These are phyloP conservation scores for Rhodotorula sp. DNA, from an alignment of 1,284 basidiomycete genomes.

Conservation along the genomic window DNA sequence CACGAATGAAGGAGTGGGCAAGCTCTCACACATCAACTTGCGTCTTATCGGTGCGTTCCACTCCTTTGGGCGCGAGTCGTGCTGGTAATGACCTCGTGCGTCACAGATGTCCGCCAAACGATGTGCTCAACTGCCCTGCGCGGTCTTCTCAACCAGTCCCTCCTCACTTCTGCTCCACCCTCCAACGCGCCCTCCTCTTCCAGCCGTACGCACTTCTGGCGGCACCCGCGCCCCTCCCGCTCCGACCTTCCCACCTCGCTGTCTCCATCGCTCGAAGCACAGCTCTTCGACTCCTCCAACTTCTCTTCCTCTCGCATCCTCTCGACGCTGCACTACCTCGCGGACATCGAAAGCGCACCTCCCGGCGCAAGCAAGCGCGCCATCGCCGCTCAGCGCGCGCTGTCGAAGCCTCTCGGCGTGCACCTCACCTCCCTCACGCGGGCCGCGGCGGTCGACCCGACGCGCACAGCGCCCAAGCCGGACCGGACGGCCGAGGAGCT, in stretches of 20 bases:
- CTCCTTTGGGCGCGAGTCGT: neutral
- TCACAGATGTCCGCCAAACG: constrained; percentile 24
- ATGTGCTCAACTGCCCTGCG: neutral
- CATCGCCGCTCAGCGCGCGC: neutral
- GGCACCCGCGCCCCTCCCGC: neutral
- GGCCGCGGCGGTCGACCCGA: neutral
- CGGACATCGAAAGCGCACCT: neutral
- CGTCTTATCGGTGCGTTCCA: constrained; percentile 20
- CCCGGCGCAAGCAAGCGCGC: neutral
- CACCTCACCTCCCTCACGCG: constrained; percentile 26
- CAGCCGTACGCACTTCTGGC: neutral
- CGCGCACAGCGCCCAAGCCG: neutral
- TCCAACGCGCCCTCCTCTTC: neutral
- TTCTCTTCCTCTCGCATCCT: constrained; percentile 19
- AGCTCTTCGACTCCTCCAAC: constrained; percentile 29
- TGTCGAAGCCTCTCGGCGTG: constrained; percentile 19
- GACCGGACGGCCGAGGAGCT: constrained; percentile 15
- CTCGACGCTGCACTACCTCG: constrained; percentile 22
- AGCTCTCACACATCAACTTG: constrained; percentile 17
- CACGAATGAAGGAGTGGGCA: constrained; percentile 14
- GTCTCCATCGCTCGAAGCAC: constrained; percentile 13
- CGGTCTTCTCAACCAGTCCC: neutral
- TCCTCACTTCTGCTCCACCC: neutral
- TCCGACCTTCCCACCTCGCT: neutral
- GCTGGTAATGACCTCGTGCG: neutral